A percentile compares a stretch with the other conserved stretches of the same genome.
Evolutionary conservation across 2,329 filamentous ascomycete genomes (phyloP).

Genomic region (Colletotrichum truncatum): DNA sequence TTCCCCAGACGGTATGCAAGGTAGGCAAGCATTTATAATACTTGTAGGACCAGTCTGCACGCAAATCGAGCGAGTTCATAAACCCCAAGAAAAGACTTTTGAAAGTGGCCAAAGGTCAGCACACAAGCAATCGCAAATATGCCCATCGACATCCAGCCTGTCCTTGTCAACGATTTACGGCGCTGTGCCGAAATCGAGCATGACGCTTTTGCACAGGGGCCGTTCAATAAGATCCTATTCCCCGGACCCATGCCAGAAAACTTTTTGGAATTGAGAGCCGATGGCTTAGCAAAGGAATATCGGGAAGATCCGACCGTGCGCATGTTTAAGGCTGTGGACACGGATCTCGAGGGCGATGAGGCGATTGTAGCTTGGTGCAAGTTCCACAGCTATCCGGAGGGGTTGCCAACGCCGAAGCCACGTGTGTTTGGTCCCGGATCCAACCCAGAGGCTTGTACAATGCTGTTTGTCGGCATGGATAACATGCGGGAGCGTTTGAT

Average conservation of each 20-base stretch:
- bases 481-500: slow-evolving; percentile 40
- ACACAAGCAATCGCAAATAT: neutral
- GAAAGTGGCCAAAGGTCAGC: neutral
- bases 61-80: neutral
- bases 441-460: slow-evolving; percentile 43
- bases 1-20: neutral
- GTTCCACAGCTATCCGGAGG: slow-evolving; percentile 44
- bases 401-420: slow-evolving; percentile 33
- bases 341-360: slow-evolving; percentile 32
- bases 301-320: slow-evolving; percentile 22
- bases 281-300: slow-evolving; percentile 32
- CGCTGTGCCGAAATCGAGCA: slow-evolving; percentile 28
- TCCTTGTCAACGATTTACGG: slow-evolving; percentile 18
- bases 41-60: neutral
- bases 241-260: slow-evolving; percentile 40
- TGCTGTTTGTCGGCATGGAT: slow-evolving; percentile 42
- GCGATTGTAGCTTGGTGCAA: slow-evolving; percentile 45
- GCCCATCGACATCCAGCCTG: slow-evolving; percentile 26
- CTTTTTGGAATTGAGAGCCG: slow-evolving; percentile 33
- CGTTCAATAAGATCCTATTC: slow-evolving; percentile 32
- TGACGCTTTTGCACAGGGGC: slow-evolving; percentile 12
- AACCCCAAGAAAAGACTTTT: neutral
- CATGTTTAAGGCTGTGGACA: slow-evolving; percentile 30
- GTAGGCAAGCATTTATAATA: neutral
- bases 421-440: slow-evolving; percentile 38